These are phyloP conservation scores for Dillenia turbinata DNA, from an alignment of 164 flowering plant genomes.

Conservation along the genomic window DNA sequence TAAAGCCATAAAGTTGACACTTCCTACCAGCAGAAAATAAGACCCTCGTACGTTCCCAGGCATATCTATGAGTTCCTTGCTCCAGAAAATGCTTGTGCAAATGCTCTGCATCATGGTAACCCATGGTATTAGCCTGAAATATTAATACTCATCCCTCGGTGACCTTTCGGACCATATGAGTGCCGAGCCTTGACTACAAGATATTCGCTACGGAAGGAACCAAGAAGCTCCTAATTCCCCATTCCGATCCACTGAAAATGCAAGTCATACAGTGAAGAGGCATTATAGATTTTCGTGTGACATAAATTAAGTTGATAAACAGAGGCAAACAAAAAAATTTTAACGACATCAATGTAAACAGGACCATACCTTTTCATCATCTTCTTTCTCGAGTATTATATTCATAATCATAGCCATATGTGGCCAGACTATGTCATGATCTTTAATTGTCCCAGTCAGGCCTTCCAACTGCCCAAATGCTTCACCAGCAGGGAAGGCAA, in stretches of 20 bases:
- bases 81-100: constrained; percentile 71
- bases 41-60: constrained; percentile 53
- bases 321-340: constrained; percentile 1
- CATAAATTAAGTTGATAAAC: too few relatives aligned
- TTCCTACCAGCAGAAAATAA: constrained; percentile 65
- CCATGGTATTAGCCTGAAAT: constrained; percentile 70
- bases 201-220: constrained; percentile 55
- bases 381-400: constrained; percentile 67
- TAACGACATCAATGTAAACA: neutral
- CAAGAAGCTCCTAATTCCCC: constrained; percentile 93
- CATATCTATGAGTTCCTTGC: constrained; percentile 54
- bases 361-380: constrained; percentile 66
- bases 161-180: constrained; percentile 95
- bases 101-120: constrained; percentile 81
- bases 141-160: constrained; percentile 88
- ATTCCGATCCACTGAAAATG: constrained; percentile 85
- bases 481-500: constrained; percentile 69
- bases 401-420: constrained; percentile 90
- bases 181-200: constrained; percentile 68
- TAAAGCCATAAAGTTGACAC: constrained; percentile 82
- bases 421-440: constrained; percentile 89
- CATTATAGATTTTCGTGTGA: neutral
- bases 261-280: constrained; percentile 2
- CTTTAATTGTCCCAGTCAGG: constrained; percentile 33
- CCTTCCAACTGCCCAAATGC: constrained; percentile 77